Percentiles rank a stretch among this genome's conserved stretches.
Evolutionary conservation across 331 rosid species (phyloP).

Genomic region (Cydonia oblonga): DNA sequence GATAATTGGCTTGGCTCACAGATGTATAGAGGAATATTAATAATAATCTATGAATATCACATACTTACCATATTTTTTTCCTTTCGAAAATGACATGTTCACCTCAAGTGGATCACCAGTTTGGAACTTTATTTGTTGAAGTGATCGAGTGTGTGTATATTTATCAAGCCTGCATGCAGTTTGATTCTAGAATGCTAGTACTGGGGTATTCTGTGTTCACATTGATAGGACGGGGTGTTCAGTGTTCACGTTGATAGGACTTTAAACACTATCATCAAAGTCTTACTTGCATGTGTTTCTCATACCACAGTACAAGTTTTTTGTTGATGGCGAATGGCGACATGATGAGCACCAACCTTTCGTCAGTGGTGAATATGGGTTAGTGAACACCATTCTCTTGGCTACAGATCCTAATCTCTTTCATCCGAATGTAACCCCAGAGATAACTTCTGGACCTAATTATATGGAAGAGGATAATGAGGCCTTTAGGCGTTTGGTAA

Average conservation of each 20-base stretch:
- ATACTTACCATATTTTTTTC: no score
- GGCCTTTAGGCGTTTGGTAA: slow-evolving; percentile 64
- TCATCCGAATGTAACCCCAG: slow-evolving; percentile 40
- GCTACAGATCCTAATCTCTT: slow-evolving; percentile 56
- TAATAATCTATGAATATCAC: background rate
- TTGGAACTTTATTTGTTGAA: background rate
- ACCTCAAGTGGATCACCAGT: background rate
- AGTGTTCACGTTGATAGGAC: background rate
- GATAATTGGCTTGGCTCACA: background rate
- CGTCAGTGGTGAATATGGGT: slow-evolving; percentile 61
- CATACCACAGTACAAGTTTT: slow-evolving; percentile 85
- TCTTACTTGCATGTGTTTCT: slow-evolving; percentile 4
- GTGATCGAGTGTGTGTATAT: background rate
- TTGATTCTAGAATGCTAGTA: slow-evolving; percentile 2
- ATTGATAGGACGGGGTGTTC: background rate
- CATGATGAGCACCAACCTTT: slow-evolving; percentile 76
- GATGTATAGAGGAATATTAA: background rate
- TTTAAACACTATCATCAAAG: slow-evolving; percentile 10
- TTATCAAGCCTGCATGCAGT: background rate
- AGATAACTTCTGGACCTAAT: slow-evolving; percentile 41
- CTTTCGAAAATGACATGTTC: background rate
- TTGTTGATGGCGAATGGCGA: slow-evolving; percentile 94
- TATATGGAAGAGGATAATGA: slow-evolving; percentile 92
- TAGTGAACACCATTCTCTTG: slow-evolving; percentile 63
- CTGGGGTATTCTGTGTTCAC: background rate